phyloP scores from a whole-genome alignment of 1,284 basidiomycete genomes.

The Grifola frondosa region DNA sequence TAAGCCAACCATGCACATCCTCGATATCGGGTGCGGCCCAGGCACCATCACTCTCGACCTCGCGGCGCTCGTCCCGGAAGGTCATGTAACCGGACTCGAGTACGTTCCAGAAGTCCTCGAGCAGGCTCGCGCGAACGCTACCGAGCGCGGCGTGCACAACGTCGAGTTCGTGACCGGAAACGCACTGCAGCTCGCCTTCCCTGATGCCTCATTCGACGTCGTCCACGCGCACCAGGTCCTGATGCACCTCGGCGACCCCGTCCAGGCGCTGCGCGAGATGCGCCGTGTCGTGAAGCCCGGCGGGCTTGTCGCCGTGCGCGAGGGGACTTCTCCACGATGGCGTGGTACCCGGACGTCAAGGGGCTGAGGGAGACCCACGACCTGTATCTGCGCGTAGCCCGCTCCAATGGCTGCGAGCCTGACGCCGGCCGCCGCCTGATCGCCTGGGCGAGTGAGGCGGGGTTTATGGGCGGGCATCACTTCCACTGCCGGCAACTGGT shows the following conservation, averaged over 20 bases:
- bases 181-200: conserved; percentile 22
- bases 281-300: conserved; percentile 35
- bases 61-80: conserved; percentile 34
- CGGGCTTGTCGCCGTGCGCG: conserved; percentile 36
- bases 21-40: conserved; percentile 44
- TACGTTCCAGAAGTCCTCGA: conserved; percentile 22
- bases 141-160: conserved; percentile 24
- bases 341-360: conserved; percentile 25
- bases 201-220: conserved; percentile 36
- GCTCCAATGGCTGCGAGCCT: conserved; percentile 12
- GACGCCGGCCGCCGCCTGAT: conserved; percentile 16
- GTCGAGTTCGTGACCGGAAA: conserved; percentile 30
- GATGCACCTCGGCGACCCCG: conserved; percentile 36
- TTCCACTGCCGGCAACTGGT: conserved; percentile 25
- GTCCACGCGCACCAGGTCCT: conserved; percentile 41
- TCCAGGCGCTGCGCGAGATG: conserved; percentile 37
- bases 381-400: conserved; percentile 11
- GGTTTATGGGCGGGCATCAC: conserved; percentile 23
- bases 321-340: conserved; percentile 24
- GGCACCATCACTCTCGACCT: conserved; percentile 40
- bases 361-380: conserved; percentile 11
- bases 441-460: conserved; percentile 23
- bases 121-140: conserved; percentile 27
- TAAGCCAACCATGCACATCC: conserved; percentile 35
- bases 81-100: conserved; percentile 38